These are phyloP conservation scores for Priceomyces medius DNA, from an alignment of 805 yeast genomes.

Conservation along the genomic window DNA sequence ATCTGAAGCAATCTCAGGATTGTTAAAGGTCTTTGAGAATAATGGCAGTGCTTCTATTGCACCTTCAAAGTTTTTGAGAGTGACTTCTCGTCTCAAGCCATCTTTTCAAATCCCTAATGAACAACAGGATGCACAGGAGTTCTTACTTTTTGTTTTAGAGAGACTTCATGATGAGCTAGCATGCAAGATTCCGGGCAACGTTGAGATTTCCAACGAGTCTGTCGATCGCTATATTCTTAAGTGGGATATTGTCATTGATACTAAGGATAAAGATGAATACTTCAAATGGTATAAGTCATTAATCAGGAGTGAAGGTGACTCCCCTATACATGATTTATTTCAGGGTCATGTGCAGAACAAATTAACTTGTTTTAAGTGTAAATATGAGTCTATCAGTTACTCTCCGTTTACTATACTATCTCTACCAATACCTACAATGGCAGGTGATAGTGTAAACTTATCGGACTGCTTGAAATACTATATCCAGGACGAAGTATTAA, in stretches of 20 bases:
- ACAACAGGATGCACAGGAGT: conserved; percentile 83
- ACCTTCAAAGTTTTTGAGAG: conserved; percentile 61
- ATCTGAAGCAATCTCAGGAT: conserved; percentile 50
- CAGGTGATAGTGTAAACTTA: conserved; percentile 36
- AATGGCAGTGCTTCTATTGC: conserved; percentile 63
- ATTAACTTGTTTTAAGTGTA: conserved; percentile 64
- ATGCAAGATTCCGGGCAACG: conserved; percentile 19
- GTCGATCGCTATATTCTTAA: conserved; percentile 24
- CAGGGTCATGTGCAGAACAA: conserved; percentile 73
- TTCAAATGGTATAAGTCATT: conserved; percentile 58
- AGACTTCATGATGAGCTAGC: conserved; percentile 65
- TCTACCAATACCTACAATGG: conserved; percentile 53
- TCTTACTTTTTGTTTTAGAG: conserved; percentile 63
- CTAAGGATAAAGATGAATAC: conserved; percentile 49
- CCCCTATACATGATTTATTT: conserved; percentile 64
- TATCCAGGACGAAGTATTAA: conserved; percentile 60
- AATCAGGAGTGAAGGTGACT: conserved; percentile 56
- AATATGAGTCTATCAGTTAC: conserved; percentile 56
- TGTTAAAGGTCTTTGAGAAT: conserved; percentile 56
- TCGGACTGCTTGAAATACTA: conserved; percentile 65
- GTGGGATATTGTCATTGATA: conserved; percentile 33
- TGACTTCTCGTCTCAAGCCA: conserved; percentile 54
- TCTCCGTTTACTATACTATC: conserved; percentile 62
- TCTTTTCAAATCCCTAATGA: conserved; percentile 68
- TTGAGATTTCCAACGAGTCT: conserved; percentile 20